These are phyloP conservation scores for Solanum hybrid DNA, from an alignment of 305 asterid genomes.

Conservation along the genomic window DNA sequence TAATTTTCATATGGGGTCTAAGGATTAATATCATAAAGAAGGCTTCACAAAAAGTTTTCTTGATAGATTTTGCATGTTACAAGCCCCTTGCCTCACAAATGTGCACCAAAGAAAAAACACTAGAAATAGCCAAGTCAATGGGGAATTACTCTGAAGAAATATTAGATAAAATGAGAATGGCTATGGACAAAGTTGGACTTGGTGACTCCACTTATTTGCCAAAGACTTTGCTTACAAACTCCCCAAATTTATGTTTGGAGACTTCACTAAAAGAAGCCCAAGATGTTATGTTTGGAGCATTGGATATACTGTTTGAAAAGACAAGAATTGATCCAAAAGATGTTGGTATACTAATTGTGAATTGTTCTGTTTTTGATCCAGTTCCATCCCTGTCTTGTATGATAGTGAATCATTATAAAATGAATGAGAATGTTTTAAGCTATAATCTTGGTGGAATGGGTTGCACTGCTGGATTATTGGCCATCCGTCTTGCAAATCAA, in stretches of 20 bases:
- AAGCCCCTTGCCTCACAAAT: background rate
- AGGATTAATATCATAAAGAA: background rate
- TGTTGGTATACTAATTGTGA: background rate
- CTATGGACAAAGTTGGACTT: background rate
- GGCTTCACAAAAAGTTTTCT: background rate
- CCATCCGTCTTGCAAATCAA: background rate
- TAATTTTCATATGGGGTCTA: background rate
- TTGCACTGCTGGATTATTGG: slow-evolving; percentile 10
- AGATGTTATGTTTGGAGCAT: background rate
- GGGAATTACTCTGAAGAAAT: background rate
- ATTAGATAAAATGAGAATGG: background rate
- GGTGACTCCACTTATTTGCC: background rate
- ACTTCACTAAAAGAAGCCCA: background rate
- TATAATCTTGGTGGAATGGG: slow-evolving; percentile 15
- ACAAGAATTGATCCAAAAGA: background rate
- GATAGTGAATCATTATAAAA: background rate
- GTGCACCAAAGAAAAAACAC: background rate
- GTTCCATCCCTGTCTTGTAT: slow-evolving; percentile 4
- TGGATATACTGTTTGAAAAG: slow-evolving; percentile 4
- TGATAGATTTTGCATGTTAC: background rate
- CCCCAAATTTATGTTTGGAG: background rate
- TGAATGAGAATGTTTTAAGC: slow-evolving; percentile 4
- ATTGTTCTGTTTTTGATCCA: background rate
- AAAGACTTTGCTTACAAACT: background rate
- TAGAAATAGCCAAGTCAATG: background rate